Percentiles rank a stretch among this genome's conserved stretches.
phyloP scores from a whole-genome alignment of 805 yeast species.

The Wickerhamiella vanderwaltii region DNA sequence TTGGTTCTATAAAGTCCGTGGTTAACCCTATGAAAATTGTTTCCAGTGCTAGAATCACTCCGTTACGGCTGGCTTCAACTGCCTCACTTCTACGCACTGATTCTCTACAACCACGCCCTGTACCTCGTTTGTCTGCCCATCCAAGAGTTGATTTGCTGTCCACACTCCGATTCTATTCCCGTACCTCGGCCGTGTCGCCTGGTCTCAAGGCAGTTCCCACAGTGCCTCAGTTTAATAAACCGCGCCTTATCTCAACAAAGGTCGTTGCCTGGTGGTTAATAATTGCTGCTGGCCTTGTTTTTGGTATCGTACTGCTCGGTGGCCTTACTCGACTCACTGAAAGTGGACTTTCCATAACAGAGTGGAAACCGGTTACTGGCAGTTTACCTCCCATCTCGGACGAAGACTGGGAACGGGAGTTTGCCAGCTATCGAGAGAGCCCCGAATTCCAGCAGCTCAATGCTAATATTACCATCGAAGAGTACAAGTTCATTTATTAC shows the following conservation, averaged over 20 bases:
- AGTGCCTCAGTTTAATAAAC: conserved; percentile 15
- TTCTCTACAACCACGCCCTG: no score
- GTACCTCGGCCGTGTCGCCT: conserved; percentile 2
- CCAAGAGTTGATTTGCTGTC: no score
- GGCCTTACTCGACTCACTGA: conserved; percentile 93
- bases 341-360: conserved; percentile 90
- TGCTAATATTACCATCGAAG: conserved; percentile 79
- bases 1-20: no score
- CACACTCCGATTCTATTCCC: no score
- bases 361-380: conserved; percentile 98
- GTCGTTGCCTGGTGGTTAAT: conserved; percentile 77
- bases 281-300: conserved; percentile 77
- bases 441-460: conserved; percentile 89
- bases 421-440: conserved; percentile 62
- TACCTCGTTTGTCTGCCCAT: no score
- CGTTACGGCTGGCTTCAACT: no score
- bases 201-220: conserved; percentile 19
- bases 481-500: conserved; percentile 83
- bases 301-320: conserved; percentile 92
- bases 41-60: no score
- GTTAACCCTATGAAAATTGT: no score
- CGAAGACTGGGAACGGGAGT: conserved; percentile 77
- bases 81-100: no score
- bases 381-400: conserved; percentile 76
- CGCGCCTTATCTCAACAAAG: conserved; percentile 36